A percentile compares a stretch with the other conserved stretches of the same genome.
phyloP scores from a whole-genome alignment of 208 protist species.

The Leishmania aethiopica region DNA sequence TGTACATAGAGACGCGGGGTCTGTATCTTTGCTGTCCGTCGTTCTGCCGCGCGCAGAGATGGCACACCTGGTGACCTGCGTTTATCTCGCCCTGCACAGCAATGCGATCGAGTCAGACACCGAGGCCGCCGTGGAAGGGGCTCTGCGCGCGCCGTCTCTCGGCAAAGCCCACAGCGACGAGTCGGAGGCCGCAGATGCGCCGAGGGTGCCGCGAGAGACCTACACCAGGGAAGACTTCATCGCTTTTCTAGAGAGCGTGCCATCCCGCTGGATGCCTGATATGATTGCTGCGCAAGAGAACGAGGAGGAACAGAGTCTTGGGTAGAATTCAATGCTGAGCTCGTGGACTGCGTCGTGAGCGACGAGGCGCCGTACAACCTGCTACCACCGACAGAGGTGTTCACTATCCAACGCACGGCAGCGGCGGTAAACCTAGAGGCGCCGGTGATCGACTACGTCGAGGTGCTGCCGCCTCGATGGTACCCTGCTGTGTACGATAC shows the following conservation, averaged over 20 bases:
- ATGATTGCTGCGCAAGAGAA: slow-evolving; percentile 23
- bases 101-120: slow-evolving; percentile 65
- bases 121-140: slow-evolving; percentile 28
- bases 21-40: slow-evolving; percentile 11
- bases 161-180: neutral
- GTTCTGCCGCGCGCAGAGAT: slow-evolving; percentile 54
- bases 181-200: neutral
- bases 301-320: slow-evolving; percentile 13
- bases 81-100: slow-evolving; percentile 64
- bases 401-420: slow-evolving; percentile 46
- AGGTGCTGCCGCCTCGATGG: slow-evolving; percentile 24
- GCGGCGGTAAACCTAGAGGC: slow-evolving; percentile 42
- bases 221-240: slow-evolving; percentile 52
- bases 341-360: slow-evolving; percentile 71
- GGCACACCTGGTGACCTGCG: slow-evolving; percentile 53
- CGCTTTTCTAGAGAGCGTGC: slow-evolving; percentile 48
- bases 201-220: neutral
- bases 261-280: slow-evolving; percentile 52
- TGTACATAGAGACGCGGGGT: slow-evolving; percentile 25
- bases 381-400: slow-evolving; percentile 48
- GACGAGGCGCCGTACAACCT: slow-evolving; percentile 72
- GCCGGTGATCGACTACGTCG: slow-evolving; percentile 59
- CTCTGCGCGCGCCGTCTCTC: slow-evolving; percentile 26
- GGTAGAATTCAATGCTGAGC: slow-evolving; percentile 42
- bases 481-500: slow-evolving; percentile 64